Percentiles rank a stretch among this genome's conserved stretches.
Evolutionary conservation across 2,329 filamentous ascomycete genomes (phyloP).

Genomic region (Neofusicoccum sp.): DNA sequence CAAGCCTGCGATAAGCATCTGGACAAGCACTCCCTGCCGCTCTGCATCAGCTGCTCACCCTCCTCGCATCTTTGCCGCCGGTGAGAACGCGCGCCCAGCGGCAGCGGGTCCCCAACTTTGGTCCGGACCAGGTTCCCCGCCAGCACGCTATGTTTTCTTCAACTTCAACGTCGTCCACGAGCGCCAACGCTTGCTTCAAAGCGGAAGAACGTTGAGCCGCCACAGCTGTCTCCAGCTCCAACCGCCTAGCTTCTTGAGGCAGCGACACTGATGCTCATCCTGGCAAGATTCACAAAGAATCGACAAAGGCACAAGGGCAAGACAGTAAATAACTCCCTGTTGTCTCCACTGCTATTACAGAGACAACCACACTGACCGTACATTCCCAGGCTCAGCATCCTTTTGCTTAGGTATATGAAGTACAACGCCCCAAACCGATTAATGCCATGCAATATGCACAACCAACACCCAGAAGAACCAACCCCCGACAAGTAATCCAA

Average conservation of each 20-base stretch:
- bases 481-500: neutral
- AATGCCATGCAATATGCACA: neutral
- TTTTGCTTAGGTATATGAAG: neutral
- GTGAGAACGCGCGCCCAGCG: too few species aligned
- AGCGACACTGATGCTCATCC: too few species aligned
- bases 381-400: neutral
- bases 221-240: too few species aligned
- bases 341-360: constrained; percentile 1
- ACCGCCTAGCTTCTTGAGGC: too few species aligned
- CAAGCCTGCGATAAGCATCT: neutral
- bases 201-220: neutral
- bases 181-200: neutral
- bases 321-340: neutral
- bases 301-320: neutral
- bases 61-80: too few species aligned
- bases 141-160: too few species aligned
- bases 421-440: neutral
- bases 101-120: too few species aligned
- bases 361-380: neutral
- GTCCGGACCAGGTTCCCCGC: too few species aligned
- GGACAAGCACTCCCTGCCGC: neutral
- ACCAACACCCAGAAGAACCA: neutral
- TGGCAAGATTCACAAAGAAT: too few species aligned
- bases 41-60: too few species aligned
- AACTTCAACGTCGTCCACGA: too few species aligned